A percentile compares a stretch with the other conserved stretches of the same genome.
These are phyloP conservation scores for Metarhizium anisopliae DNA, from an alignment of 2,329 filamentous ascomycete genomes.

Conservation along the genomic window DNA sequence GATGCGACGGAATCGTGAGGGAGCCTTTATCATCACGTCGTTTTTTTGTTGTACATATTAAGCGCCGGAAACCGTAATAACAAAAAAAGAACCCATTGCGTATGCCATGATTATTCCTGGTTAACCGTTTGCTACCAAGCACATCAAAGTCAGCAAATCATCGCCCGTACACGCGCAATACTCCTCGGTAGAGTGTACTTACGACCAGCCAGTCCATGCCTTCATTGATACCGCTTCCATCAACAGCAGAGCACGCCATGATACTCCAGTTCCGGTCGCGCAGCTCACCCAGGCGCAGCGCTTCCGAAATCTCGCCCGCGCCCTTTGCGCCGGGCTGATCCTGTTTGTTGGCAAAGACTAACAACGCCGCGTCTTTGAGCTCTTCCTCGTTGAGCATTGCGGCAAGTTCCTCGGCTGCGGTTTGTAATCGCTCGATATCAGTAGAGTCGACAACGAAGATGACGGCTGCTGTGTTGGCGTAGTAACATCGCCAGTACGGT, in stretches of 20 bases:
- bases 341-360: constrained; percentile 99
- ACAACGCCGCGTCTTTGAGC: constrained; percentile 78
- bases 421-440: constrained; percentile 90
- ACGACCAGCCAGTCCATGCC: constrained; percentile 99
- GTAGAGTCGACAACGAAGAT: constrained; percentile 98
- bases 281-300: constrained; percentile 78
- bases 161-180: background rate
- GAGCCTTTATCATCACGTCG: constrained; percentile 18
- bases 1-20: constrained; percentile 15
- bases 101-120: constrained; percentile 18
- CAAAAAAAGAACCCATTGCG: background rate
- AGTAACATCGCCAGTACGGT: constrained; percentile 99
- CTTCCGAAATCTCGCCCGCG: constrained; percentile 93
- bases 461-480: constrained; percentile 94
- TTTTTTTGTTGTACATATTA: constrained; percentile 22
- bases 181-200: constrained; percentile 21
- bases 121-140: constrained; percentile 25
- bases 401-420: constrained; percentile 82
- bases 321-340: constrained; percentile 96
- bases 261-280: constrained; percentile 99
- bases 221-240: constrained; percentile 88
- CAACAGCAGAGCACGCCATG: constrained; percentile 92
- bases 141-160: background rate
- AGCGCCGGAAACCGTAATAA: constrained; percentile 7
- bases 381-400: constrained; percentile 98